These are phyloP conservation scores for Penicillium taxi DNA, from an alignment of 495 filamentous ascomycete genomes.

Conservation along the genomic window DNA sequence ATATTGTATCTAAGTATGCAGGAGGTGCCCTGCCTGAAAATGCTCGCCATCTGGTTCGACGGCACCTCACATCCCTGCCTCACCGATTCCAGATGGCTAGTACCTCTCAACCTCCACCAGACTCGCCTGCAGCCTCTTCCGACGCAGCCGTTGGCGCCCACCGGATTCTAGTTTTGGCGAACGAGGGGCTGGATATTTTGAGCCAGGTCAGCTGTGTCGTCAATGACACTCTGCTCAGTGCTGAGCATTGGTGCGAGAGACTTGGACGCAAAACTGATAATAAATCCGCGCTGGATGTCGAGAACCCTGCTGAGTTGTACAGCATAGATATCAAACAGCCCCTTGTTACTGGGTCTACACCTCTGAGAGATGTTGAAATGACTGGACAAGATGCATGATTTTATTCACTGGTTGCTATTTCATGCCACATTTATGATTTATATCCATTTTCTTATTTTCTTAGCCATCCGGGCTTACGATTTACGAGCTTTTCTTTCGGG, in stretches of 20 bases:
- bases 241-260: conserved; percentile 78
- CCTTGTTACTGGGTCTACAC: conserved; percentile 10
- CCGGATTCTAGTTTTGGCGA: conserved; percentile 69
- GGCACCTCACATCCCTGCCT: conserved; percentile 71
- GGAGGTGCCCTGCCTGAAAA: conserved; percentile 80
- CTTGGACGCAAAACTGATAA: conserved; percentile 50
- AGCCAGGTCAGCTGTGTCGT: conserved; percentile 72
- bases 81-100: conserved; percentile 59
- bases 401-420: not conserved
- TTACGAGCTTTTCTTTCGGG: conserved; percentile 17
- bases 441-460: conserved; percentile 2
- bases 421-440: conserved; percentile 1
- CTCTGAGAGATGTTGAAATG: conserved; percentile 32
- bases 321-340: conserved; percentile 32
- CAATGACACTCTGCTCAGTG: conserved; percentile 73
- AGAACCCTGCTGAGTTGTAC: conserved; percentile 15
- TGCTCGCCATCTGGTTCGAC: conserved; percentile 65
- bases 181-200: conserved; percentile 86
- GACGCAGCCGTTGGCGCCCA: conserved; percentile 49
- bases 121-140: conserved; percentile 27
- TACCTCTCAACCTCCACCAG: conserved; percentile 34
- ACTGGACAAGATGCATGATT: conserved; percentile 21
- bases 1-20: conserved; percentile 74
- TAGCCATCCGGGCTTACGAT: too few species aligned
- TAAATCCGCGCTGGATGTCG: conserved; percentile 18